Percentiles rank a stretch among this genome's conserved stretches.
Conservation (phyloP, 768 basidiomycete genomes). For the Tricholoma furcatifolium region DNA sequence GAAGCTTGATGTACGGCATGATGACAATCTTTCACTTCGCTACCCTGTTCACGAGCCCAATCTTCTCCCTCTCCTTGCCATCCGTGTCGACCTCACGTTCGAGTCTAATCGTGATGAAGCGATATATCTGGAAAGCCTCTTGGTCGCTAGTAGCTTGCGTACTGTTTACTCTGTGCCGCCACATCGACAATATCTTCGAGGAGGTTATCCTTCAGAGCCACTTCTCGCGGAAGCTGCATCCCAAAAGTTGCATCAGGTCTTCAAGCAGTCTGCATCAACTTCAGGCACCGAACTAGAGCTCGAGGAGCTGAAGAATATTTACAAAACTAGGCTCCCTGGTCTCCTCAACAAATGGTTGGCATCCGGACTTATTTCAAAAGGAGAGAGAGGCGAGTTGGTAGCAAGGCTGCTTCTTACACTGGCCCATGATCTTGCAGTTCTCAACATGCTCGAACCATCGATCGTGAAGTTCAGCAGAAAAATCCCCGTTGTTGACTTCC, state of each 20-base stretch:
- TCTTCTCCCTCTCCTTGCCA: too few relatives aligned
- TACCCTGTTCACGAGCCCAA: too few relatives aligned
- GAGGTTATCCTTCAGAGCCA: conserved; percentile 2
- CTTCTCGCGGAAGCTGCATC: too few relatives aligned
- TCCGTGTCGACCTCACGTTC: not conserved
- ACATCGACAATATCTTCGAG: conserved; percentile 1
- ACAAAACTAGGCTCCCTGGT: not conserved
- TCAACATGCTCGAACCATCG: too few relatives aligned
- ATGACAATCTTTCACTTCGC: too few relatives aligned
- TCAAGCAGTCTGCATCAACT: not conserved
- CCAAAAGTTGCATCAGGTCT: not conserved
- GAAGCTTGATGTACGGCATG: too few relatives aligned
- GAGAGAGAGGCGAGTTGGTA: conserved; percentile 1
- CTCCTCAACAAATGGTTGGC: not conserved
- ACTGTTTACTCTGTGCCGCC: conserved; percentile 1
- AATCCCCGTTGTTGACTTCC: conserved; percentile 4
- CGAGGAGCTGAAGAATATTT: not conserved
- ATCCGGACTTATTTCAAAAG: not conserved
- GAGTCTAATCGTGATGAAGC: conserved; percentile 5
- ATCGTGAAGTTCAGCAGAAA: not conserved
- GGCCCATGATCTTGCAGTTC: too few relatives aligned
- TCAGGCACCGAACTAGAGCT: not conserved
- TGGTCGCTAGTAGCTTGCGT: conserved; percentile 3
- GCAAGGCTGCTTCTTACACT: too few relatives aligned
- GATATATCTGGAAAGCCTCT: not conserved